These are phyloP conservation scores for Phaeosphaeria sp. DNA, from an alignment of 2,329 filamentous ascomycete genomes.

Conservation along the genomic window DNA sequence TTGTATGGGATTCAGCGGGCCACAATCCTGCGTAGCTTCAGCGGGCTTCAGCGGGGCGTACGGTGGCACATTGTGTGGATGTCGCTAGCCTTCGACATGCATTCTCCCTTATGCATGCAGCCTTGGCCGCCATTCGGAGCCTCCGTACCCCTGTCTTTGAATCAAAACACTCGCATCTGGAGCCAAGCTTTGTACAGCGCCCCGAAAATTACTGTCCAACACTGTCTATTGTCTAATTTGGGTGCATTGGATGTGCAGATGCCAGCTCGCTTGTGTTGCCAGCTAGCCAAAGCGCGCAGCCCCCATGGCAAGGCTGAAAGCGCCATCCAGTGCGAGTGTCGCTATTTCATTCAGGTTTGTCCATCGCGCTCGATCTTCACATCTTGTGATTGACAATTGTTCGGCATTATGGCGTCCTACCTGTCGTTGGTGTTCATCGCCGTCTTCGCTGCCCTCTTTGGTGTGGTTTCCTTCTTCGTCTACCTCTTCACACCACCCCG, in stretches of 20 bases:
- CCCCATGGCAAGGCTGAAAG: constrained; percentile 17
- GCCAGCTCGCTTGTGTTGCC: constrained; percentile 15
- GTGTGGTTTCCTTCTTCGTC: constrained; percentile 27
- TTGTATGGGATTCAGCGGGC: constrained; percentile 17
- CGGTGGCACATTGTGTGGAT: constrained; percentile 9
- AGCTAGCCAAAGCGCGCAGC: constrained; percentile 15
- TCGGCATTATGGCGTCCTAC: constrained; percentile 28
- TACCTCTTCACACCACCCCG: constrained; percentile 35
- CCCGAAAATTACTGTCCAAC: constrained; percentile 18
- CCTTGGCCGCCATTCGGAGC: constrained; percentile 23
- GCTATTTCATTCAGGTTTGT: constrained; percentile 23
- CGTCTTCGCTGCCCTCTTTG: constrained; percentile 23
- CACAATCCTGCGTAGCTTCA: constrained; percentile 14
- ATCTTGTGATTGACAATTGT: constrained; percentile 3
- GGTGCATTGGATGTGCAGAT: constrained; percentile 10
- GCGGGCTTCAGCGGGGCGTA: constrained; percentile 9
- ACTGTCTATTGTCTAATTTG: constrained; percentile 28
- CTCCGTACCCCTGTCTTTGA: constrained; percentile 11
- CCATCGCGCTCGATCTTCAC: constrained; percentile 5
- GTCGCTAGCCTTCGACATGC: neutral
- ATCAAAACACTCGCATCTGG: constrained; percentile 11
- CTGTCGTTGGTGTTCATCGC: constrained; percentile 31
- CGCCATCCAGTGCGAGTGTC: constrained; percentile 5
- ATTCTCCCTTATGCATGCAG: constrained; percentile 5
- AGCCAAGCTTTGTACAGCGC: constrained; percentile 13